phyloP scores from a whole-genome alignment of 345 rosid genomes.

The Punica granatum region DNA sequence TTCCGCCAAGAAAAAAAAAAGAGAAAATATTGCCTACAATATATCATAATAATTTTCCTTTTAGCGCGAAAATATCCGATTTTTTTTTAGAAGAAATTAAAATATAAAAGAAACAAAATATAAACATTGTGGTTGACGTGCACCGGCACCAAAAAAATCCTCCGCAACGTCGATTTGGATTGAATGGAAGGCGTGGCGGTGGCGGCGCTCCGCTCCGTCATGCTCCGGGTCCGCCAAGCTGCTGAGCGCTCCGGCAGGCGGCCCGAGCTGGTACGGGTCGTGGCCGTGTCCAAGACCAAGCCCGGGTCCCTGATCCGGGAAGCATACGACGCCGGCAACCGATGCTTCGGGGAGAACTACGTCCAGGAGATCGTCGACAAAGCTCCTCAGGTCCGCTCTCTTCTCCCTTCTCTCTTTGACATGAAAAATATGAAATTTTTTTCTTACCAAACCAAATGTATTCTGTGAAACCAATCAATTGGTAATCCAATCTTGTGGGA shows the following conservation, averaged over 20 bases:
- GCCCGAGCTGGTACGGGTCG: conserved; percentile 50
- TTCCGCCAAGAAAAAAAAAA: no score
- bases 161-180: conserved; percentile 45
- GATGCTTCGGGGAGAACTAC: conserved; percentile 83
- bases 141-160: no score
- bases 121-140: no score
- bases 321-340: conserved; percentile 85
- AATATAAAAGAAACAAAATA: no score
- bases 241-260: conserved; percentile 47
- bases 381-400: conserved; percentile 61
- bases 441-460: not conserved
- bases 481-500: no score
- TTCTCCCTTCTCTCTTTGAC: not conserved
- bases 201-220: conserved; percentile 63
- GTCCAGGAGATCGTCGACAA: conserved; percentile 79
- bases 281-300: conserved; percentile 83
- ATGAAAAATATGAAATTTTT: not conserved
- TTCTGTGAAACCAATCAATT: not conserved
- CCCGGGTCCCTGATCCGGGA: conserved; percentile 78
- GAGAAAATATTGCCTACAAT: no score
- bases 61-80: no score
- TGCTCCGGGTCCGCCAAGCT: conserved; percentile 59
- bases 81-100: no score
- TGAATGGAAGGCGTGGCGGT: conserved; percentile 44
- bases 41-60: no score